These are phyloP conservation scores for Carnegiea gigantea DNA, from an alignment of 179 eudicot genomes.

Conservation along the genomic window DNA sequence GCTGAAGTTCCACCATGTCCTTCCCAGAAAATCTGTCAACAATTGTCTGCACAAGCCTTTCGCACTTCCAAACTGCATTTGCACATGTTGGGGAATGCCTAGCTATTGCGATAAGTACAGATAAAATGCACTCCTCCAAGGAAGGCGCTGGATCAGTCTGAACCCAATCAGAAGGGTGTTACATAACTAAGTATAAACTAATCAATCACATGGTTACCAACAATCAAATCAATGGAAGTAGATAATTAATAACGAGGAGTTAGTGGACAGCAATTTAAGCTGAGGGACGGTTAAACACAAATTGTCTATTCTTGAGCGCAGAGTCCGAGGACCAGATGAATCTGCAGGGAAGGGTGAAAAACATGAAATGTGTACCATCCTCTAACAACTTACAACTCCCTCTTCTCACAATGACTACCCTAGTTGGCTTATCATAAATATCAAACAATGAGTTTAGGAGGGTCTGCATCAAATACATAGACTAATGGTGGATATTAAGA, in stretches of 20 bases:
- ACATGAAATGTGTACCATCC: background rate
- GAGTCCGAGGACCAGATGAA: background rate
- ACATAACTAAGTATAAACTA: constrained; percentile 8
- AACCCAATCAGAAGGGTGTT: constrained; percentile 20
- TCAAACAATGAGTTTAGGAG: too few species aligned
- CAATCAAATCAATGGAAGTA: background rate
- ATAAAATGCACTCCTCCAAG: constrained; percentile 73
- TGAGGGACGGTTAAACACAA: background rate
- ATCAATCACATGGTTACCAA: constrained; percentile 1
- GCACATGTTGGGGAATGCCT: constrained; percentile 85
- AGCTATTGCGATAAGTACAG: constrained; percentile 75
- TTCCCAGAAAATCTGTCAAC: constrained; percentile 53
- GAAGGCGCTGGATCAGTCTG: constrained; percentile 61
- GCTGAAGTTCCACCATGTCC: constrained; percentile 44
- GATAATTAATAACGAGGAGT: background rate
- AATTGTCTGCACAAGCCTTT: constrained; percentile 69
- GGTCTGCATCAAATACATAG: too few species aligned
- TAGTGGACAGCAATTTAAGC: background rate
- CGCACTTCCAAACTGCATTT: constrained; percentile 67
- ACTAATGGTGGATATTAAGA: too few species aligned
- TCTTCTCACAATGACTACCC: background rate
- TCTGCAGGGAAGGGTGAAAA: background rate
- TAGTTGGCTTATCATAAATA: background rate
- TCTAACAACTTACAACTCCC: background rate
- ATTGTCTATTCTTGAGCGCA: background rate